Evolutionary conservation across 345 rosid species (phyloP).

Genomic region (Brassica cretica): DNA sequence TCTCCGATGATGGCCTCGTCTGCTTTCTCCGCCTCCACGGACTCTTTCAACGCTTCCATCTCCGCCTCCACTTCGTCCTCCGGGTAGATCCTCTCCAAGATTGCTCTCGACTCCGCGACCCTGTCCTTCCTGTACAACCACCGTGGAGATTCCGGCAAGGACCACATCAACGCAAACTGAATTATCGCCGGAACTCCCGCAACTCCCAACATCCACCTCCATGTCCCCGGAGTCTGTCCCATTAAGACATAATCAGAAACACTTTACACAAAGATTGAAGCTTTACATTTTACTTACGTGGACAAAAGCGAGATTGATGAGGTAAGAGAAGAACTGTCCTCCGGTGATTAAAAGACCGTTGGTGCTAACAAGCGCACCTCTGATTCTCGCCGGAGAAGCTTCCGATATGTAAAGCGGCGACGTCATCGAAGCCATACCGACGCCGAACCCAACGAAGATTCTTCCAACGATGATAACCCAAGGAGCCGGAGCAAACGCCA

Average conservation of each 20-base stretch:
- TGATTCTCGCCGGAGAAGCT: conserved; percentile 81
- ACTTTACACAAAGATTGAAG: not conserved
- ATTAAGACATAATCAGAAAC: not conserved
- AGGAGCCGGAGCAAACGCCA: conserved; percentile 76
- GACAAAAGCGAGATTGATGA: conserved; percentile 79
- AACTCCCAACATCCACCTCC: conserved; percentile 97
- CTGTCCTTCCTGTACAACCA: conserved; percentile 67
- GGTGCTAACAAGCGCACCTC: conserved; percentile 89
- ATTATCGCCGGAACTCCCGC: conserved; percentile 62
- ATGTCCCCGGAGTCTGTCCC: conserved; percentile 61
- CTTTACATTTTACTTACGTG: conserved; percentile 42
- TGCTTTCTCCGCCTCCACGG: conserved; percentile 62
- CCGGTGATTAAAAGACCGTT: conserved; percentile 83
- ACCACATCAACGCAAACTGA: conserved; percentile 68
- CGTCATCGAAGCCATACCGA: conserved; percentile 97
- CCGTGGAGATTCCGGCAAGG: conserved; percentile 86
- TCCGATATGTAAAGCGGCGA: conserved; percentile 92
- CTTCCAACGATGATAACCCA: conserved; percentile 74
- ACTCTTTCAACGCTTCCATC: conserved; percentile 46
- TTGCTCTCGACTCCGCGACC: conserved; percentile 57
- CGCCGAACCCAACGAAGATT: conserved; percentile 81
- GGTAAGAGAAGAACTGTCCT: conserved; percentile 82
- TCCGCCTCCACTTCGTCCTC: conserved; percentile 64
- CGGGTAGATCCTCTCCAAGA: conserved; percentile 66
- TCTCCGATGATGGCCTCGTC: conserved; percentile 53